Evolutionary conservation across 495 filamentous ascomycete genomes (phyloP), one percentile per base, ranked within the genome.

Genomic region (Penicillium verhagenii): DNA sequence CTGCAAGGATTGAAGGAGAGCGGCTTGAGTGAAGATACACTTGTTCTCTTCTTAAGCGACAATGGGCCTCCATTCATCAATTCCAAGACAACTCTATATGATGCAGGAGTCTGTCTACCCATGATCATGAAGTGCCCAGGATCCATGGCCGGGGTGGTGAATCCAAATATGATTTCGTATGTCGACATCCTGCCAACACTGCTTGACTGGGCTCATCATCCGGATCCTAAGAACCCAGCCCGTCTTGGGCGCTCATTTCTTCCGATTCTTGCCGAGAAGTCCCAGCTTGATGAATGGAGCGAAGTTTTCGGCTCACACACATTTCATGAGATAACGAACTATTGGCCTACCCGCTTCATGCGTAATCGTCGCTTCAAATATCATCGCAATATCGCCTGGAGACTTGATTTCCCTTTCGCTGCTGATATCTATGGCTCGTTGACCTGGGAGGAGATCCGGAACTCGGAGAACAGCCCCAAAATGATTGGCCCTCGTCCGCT

Each of bases 311-410:
- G 76, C 29, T 76, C 72, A 13, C 76, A 79, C 56, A 78, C 76
- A n/a, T 78, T 79, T 60, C 76, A 79, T 45, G 76, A 79, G 60
- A 53, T 75, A 8, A 73, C 70, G 23, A 77, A 78, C 45, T 79
- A 78, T 58, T 79, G 65, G 61, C 76, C 75, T 3, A 79, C 76
- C 2, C 68, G 76, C 16, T 67, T 71, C 60, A 54, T 78, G 25
- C 75, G 76, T 13, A 74, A 63, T 3, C 56, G 54, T 2, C 50
- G 60, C 11, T 75, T 68, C 59, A 79, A 79, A 42, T 79, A 79
- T 47, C 76, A 79, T 52, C 70, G 76, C 31, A 78, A 79, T 48
- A 65, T 78, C 14, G 73, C 71, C 3, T 77, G 68, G 65, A 46
- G 66, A 14, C 66, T 79, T 4, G 73, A 78, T 45, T 79, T 79